Evolutionary conservation across 2,329 filamentous ascomycete genomes (phyloP).

Genomic region (Mycosphaerella sp.): DNA sequence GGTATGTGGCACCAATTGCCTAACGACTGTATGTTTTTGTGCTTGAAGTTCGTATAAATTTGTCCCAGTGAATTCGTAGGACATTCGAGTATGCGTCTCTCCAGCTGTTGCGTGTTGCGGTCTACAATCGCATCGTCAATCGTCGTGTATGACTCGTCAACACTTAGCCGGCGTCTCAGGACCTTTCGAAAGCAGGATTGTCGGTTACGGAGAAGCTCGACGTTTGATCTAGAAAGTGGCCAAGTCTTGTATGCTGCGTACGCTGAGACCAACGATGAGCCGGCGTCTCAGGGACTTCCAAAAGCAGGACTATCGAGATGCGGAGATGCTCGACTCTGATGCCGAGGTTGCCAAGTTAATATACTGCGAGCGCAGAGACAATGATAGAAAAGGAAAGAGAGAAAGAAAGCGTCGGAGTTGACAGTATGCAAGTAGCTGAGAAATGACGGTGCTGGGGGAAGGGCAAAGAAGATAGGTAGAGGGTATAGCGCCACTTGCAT

Average conservation of each 20-base stretch:
- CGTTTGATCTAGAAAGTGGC: background rate
- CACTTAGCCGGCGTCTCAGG: background rate
- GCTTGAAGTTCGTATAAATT: background rate
- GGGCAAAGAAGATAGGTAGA: slow-evolving; percentile 8
- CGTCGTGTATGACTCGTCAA: background rate
- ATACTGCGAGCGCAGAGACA: background rate
- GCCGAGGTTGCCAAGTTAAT: background rate
- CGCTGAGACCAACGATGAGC: background rate
- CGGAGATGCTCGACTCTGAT: background rate
- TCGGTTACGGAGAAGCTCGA: background rate
- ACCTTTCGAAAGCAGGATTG: background rate
- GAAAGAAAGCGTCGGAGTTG: slow-evolving; percentile 11
- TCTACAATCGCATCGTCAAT: background rate
- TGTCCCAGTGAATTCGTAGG: background rate
- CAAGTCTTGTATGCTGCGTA: background rate
- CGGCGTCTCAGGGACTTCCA: too few species aligned
- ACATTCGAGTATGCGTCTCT: background rate
- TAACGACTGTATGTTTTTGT: background rate
- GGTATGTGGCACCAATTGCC: too few species aligned
- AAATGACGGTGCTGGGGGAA: slow-evolving; percentile 7
- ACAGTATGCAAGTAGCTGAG: slow-evolving; percentile 10
- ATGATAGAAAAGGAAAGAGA: background rate
- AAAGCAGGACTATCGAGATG: background rate
- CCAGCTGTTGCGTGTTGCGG: background rate
- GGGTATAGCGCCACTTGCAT: slow-evolving; percentile 1